Evolutionary conservation across 2,329 filamentous ascomycete genomes (phyloP), one percentile per base, ranked within the genome.

Genomic region (Coleophoma eucalyptorum): DNA sequence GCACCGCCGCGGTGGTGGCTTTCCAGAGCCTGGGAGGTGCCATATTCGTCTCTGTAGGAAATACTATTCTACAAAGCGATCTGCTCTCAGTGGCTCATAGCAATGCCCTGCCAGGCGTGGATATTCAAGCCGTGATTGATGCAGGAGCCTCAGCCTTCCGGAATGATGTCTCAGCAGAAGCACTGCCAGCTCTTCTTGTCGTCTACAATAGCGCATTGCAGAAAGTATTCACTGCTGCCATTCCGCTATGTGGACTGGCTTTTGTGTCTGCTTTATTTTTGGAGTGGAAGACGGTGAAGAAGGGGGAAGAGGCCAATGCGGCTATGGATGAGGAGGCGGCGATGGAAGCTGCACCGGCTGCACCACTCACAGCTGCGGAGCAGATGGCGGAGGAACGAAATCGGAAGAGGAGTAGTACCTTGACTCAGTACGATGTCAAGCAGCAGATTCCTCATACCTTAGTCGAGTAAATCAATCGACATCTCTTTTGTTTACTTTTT

Each of bases 171-270:
- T 62, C 69, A 0, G 40, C 58, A 0, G 56, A 74, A 38, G 72
- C 67, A 52, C 60, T 82, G 1, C 53, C 62, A 2, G 67, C 65
- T 1, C 74, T 84, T 21, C 66, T 80, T 8, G 45, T 57, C 0
- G 78, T 75, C 0, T 84, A 84, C 65, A 83, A 82, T 58, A 53
- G 64, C 8, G 74, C 78, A 0, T 60, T 84, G 13, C 72, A 70
- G 10, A 66, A 75, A 51, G 74, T 74, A 0, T 84, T 79, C 59
- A 78, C 79, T 53, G 79, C 81, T 13, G 70, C 72, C 5, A 69
- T 78, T 11, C 79, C 76, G 0, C 64, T 79, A 56, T 69, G 70
- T 3, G 64, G 66, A 1, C 35, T 80, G n/a, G 74, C 72, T 5
- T 69, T 81, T 20, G 33, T 81, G 18, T 77, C 74, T 2, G 69